phyloP scores from a whole-genome alignment of 2,329 filamentous ascomycete genomes.

The Acrocalymma vagum region DNA sequence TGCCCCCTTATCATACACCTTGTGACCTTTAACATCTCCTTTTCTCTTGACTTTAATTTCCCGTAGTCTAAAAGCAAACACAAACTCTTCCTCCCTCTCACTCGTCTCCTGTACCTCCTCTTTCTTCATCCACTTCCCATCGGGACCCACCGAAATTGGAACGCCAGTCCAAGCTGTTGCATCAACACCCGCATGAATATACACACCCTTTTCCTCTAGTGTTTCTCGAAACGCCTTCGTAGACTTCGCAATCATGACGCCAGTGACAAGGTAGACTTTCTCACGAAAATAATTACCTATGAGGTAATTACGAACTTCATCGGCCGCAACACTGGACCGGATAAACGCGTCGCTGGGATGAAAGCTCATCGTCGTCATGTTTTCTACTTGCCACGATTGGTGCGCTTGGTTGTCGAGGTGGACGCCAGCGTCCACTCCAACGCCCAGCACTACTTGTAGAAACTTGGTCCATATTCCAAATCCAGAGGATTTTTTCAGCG shows the following conservation, averaged over 20 bases:
- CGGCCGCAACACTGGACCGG: no score
- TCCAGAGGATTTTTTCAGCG: neutral
- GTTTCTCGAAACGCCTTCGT: neutral
- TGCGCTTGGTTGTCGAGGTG: neutral
- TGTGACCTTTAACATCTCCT: conserved; percentile 5
- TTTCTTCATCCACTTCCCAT: conserved; percentile 10
- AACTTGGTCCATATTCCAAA: conserved; percentile 20
- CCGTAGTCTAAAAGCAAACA: conserved; percentile 17
- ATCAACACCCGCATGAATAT: conserved; percentile 12
- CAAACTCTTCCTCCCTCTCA: conserved; percentile 8
- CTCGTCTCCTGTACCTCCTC: conserved; percentile 1
- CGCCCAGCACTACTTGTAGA: conserved; percentile 10
- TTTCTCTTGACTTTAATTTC: conserved; percentile 14
- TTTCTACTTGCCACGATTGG: conserved; percentile 2
- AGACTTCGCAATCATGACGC: conserved; percentile 13
- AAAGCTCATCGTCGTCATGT: conserved; percentile 6
- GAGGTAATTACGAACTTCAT: conserved; percentile 1
- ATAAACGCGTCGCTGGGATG: conserved; percentile 1
- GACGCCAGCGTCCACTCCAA: conserved; percentile 5
- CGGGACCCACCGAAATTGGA: conserved; percentile 13
- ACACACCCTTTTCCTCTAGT: conserved; percentile 3
- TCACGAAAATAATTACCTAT: conserved; percentile 10
- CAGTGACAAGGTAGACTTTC: conserved; percentile 14
- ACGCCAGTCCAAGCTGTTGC: conserved; percentile 10
- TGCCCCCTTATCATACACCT: conserved; percentile 4